phyloP scores from a whole-genome alignment of 345 rosid genomes.

The Eucalyptus lansdowneana region DNA sequence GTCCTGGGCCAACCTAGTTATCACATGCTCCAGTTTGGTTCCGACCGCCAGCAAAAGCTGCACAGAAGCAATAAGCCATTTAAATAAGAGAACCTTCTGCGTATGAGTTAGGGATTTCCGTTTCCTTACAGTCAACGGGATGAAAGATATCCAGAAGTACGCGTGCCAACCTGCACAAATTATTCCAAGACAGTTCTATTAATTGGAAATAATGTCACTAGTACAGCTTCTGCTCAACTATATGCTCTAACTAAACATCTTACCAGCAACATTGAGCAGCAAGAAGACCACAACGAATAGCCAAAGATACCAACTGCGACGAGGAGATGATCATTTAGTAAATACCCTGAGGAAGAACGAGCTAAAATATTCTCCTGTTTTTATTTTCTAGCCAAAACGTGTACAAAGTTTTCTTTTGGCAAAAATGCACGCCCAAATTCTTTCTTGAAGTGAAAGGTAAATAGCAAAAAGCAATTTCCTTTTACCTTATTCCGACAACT shows the following conservation, averaged over 20 bases:
- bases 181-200: neutral
- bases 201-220: neutral
- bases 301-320: conserved; percentile 92
- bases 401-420: neutral
- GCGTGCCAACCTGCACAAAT: conserved; percentile 65
- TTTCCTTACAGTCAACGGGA: conserved; percentile 57
- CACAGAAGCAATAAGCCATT: neutral
- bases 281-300: conserved; percentile 65
- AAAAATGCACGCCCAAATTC: neutral
- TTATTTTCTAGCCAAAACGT: neutral
- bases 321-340: neutral
- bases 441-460: neutral
- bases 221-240: neutral
- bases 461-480: neutral
- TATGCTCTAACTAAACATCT: neutral
- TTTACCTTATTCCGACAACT: conserved; percentile 89
- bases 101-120: neutral
- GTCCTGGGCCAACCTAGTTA: conserved; percentile 51
- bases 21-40: conserved; percentile 66
- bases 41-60: conserved; percentile 77
- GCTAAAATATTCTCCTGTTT: neutral
- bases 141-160: conserved; percentile 67
- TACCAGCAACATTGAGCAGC: conserved; percentile 57
- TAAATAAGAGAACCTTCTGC: neutral
- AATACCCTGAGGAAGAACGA: neutral